Percentiles rank a stretch among this genome's conserved stretches.
Conservation (phyloP, 2,329 filamentous ascomycete genomes). For the Penicillium sp. region DNA sequence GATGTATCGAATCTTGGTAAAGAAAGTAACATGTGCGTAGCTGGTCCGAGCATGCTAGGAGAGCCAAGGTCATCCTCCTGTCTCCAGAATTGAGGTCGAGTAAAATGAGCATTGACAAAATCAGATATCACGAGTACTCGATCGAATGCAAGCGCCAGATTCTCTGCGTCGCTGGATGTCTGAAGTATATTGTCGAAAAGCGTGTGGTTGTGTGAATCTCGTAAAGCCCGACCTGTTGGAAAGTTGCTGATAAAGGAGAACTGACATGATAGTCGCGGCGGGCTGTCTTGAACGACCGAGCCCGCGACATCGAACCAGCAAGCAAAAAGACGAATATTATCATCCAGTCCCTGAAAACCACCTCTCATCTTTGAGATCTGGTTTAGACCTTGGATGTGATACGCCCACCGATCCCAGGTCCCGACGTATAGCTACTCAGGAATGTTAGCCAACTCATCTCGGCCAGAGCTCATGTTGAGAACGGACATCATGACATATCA, state of each 20-base stretch:
- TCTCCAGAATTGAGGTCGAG: slow-evolving; percentile 9
- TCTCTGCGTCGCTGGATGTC: too few relatives aligned
- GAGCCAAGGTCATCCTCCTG: slow-evolving; percentile 16
- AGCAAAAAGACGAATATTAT: slow-evolving; percentile 3
- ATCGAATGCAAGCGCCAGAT: too few relatives aligned
- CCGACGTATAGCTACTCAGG: slow-evolving; percentile 18
- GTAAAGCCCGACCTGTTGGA: background rate
- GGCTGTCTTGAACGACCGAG: slow-evolving; percentile 2
- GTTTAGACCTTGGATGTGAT: slow-evolving; percentile 23
- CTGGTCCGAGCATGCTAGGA: slow-evolving; percentile 8
- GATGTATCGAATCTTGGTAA: slow-evolving; percentile 5
- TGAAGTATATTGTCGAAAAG: too few relatives aligned
- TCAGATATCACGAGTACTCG: background rate
- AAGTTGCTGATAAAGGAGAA: background rate
- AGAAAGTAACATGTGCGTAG: slow-evolving; percentile 11
- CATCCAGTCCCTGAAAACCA: slow-evolving; percentile 14
- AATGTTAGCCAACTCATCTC: background rate
- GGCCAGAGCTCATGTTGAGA: background rate
- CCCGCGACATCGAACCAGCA: slow-evolving; percentile 11
- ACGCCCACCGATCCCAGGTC: slow-evolving; percentile 18
- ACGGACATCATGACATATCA: slow-evolving; percentile 27
- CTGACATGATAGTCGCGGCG: background rate
- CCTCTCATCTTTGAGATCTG: slow-evolving; percentile 19
- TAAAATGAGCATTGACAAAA: slow-evolving; percentile 4
- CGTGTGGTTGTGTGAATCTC: background rate